Evolutionary conservation across 2,329 filamentous ascomycete species (phyloP).

Genomic region (Madurella mycetomatis): DNA sequence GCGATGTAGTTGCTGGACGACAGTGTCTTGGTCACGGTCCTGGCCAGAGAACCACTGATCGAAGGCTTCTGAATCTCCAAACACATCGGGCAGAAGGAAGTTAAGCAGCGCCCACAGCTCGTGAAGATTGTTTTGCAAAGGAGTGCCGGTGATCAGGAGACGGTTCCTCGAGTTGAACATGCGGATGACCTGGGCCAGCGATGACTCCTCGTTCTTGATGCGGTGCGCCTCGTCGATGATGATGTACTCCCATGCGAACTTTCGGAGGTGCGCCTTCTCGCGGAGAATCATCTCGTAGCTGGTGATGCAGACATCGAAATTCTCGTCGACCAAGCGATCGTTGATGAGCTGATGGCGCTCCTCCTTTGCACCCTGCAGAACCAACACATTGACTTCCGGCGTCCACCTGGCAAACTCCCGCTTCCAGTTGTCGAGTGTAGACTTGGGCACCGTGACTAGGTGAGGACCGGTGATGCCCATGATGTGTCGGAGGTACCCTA

Average conservation of each 20-base stretch:
- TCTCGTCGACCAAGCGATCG: constrained; percentile 84
- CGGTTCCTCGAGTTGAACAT: constrained; percentile 94
- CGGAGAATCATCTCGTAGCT: constrained; percentile 98
- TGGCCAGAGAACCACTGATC: constrained; percentile 97
- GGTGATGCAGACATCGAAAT: constrained; percentile 96
- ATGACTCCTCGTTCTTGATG: constrained; percentile 99
- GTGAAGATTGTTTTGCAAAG: constrained; percentile 95
- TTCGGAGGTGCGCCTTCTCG: constrained; percentile 91
- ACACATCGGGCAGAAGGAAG: constrained; percentile 96
- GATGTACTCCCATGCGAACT: constrained; percentile 99
- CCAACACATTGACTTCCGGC: constrained; percentile 88
- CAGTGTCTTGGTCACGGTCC: constrained; percentile 84
- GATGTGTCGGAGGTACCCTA: constrained; percentile 90
- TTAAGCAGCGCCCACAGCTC: constrained; percentile 97
- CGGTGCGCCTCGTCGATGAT: constrained; percentile 97
- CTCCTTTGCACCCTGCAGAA: constrained; percentile 92
- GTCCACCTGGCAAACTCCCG: constrained; percentile 93
- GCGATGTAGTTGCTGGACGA: constrained; percentile 91
- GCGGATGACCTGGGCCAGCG: constrained; percentile 91
- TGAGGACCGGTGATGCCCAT: constrained; percentile 88
- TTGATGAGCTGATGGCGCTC: constrained; percentile 85
- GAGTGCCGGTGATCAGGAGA: constrained; percentile 91
- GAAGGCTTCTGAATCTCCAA: constrained; percentile 93
- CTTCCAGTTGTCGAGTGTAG: constrained; percentile 97
- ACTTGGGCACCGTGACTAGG: constrained; percentile 89